Conservation (phyloP, 148 eudicot species). For the Fagopyrum esculentum region DNA sequence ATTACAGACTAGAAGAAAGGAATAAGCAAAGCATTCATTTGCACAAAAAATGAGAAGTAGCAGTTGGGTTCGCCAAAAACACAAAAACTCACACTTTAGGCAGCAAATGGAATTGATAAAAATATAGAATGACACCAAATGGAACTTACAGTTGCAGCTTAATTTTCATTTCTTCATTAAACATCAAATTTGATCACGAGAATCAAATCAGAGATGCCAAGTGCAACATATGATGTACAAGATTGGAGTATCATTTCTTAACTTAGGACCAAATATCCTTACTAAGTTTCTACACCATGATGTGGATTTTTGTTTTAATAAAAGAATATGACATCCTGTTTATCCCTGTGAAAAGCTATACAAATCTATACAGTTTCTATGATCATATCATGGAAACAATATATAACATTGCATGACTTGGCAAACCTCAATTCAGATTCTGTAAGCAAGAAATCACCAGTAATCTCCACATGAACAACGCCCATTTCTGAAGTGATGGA, state of each 20-base stretch:
- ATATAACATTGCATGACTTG: background rate
- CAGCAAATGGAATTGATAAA: too few species aligned
- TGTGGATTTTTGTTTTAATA: background rate
- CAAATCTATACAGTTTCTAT: conserved; percentile 5
- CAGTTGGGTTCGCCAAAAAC: too few species aligned
- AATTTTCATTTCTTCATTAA: too few species aligned
- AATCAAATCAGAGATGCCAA: too few species aligned
- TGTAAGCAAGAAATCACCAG: conserved; percentile 34
- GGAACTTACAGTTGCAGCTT: too few species aligned
- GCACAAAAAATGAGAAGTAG: too few species aligned
- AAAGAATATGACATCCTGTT: background rate
- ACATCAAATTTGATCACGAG: too few species aligned
- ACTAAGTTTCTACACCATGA: background rate
- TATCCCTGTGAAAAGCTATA: background rate
- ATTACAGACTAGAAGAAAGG: too few species aligned
- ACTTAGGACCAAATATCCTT: background rate
- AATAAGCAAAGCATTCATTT: too few species aligned
- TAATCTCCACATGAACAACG: conserved; percentile 69
- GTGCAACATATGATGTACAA: background rate
- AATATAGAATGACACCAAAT: too few species aligned
- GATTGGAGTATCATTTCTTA: background rate
- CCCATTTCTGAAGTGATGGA: conserved; percentile 62
- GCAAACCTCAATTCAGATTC: conserved; percentile 1
- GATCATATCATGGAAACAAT: background rate
- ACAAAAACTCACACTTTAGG: too few species aligned